A percentile compares a stretch with the other conserved stretches of the same genome.
phyloP scores from a whole-genome alignment of 2,329 filamentous ascomycete genomes.

The Arachnomyces sp. region DNA sequence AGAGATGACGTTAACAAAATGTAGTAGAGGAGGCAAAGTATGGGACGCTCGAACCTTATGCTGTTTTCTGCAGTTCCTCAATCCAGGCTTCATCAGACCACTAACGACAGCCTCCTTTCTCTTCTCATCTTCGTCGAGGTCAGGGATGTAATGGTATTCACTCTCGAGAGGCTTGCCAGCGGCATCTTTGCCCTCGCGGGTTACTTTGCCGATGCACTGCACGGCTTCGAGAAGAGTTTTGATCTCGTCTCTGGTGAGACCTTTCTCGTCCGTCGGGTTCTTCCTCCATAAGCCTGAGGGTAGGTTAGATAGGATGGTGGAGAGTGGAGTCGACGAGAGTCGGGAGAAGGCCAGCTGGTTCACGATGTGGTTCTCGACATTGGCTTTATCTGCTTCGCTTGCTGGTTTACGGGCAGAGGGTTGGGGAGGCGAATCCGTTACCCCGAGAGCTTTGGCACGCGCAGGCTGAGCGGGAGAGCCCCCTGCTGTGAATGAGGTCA shows the following conservation, averaged over 20 bases:
- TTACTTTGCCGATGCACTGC: constrained; percentile 77
- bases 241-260: constrained; percentile 55
- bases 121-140: constrained; percentile 70
- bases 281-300: constrained; percentile 55
- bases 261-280: constrained; percentile 33
- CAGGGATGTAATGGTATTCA: constrained; percentile 93
- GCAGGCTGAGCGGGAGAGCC: constrained; percentile 39
- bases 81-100: constrained; percentile 76
- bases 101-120: constrained; percentile 75
- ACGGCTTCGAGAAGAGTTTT: constrained; percentile 64
- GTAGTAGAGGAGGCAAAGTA: constrained; percentile 3
- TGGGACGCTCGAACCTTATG: constrained; percentile 67
- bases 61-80: constrained; percentile 84
- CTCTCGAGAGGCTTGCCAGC: constrained; percentile 88
- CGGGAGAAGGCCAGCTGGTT: constrained; percentile 95
- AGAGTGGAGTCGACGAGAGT: constrained; percentile 81
- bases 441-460: constrained; percentile 24
- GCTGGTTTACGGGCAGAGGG: constrained; percentile 12
- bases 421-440: constrained; percentile 24
- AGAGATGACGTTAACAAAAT: constrained; percentile 16
- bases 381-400: constrained; percentile 17
- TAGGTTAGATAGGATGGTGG: constrained; percentile 79
- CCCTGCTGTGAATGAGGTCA: constrained; percentile 66
- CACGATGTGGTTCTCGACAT: constrained; percentile 67
- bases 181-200: constrained; percentile 86